Conservation (phyloP, 108 stramenopile species). For the Cylindrotheca closterium region DNA sequence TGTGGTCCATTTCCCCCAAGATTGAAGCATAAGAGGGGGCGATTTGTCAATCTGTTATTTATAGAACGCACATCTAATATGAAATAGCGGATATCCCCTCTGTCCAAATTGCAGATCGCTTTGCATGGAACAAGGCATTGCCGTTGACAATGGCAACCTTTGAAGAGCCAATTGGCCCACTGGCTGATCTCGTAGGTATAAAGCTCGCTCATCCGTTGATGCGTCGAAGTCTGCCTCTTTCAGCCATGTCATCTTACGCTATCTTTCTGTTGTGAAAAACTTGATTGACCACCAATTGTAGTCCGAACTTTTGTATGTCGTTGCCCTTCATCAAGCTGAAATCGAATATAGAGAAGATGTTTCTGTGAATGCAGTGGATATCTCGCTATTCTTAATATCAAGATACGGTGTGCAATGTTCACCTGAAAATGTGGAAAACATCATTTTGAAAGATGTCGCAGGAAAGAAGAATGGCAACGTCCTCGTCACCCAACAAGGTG, state of each 20-base stretch:
- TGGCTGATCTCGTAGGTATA: neutral
- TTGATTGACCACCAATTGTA: neutral
- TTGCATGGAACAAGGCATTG: too few species aligned
- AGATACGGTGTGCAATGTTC: constrained; percentile 21
- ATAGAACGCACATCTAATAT: too few species aligned
- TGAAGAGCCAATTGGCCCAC: neutral
- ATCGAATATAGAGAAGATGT: neutral
- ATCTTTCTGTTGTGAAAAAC: neutral
- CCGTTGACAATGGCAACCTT: neutral
- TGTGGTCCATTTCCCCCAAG: too few species aligned
- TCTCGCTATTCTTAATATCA: constrained; percentile 19
- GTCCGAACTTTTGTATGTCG: constrained; percentile 29
- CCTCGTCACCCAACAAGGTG: too few species aligned
- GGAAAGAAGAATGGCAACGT: neutral
- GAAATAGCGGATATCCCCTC: too few species aligned
- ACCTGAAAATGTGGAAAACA: neutral
- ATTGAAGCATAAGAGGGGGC: too few species aligned
- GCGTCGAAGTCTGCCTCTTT: neutral
- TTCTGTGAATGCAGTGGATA: constrained; percentile 18
- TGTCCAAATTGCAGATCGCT: too few species aligned
- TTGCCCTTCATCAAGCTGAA: constrained; percentile 29
- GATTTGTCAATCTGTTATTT: too few species aligned
- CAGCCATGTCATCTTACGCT: neutral
- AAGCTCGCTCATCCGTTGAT: neutral
- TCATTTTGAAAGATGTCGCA: neutral